A percentile compares a stretch with the other conserved stretches of the same genome.
These are phyloP conservation scores for Gracilaria domingensis DNA, from an alignment of 23 red algal species.

Conservation along the genomic window DNA sequence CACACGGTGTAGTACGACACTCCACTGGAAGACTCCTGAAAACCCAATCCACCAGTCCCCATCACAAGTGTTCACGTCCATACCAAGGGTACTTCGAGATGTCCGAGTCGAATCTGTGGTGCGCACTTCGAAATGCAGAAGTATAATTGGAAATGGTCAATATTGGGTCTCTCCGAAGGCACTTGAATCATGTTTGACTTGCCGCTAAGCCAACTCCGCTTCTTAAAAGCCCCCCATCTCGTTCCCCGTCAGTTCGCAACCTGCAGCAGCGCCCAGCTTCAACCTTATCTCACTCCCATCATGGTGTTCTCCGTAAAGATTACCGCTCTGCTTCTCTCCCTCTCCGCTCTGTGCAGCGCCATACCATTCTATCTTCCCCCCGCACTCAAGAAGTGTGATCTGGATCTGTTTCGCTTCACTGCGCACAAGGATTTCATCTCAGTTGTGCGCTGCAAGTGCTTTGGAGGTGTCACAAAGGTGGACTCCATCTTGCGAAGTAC, in stretches of 20 bases:
- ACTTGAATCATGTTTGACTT: too few species aligned
- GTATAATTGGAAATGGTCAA: too few species aligned
- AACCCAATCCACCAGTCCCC: too few species aligned
- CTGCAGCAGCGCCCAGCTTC: too few species aligned
- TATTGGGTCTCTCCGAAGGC: too few species aligned
- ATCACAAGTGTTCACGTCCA: too few species aligned
- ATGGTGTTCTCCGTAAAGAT: neutral
- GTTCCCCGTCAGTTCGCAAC: too few species aligned
- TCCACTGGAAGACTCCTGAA: neutral
- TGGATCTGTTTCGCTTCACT: neutral
- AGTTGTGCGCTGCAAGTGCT: conserved; percentile 10
- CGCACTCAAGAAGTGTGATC: neutral
- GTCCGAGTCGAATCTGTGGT: too few species aligned
- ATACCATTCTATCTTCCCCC: neutral
- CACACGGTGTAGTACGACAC: neutral
- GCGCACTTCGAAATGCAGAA: too few species aligned
- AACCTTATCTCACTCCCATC: neutral
- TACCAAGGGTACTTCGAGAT: too few species aligned
- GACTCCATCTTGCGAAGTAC: neutral
- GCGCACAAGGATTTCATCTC: neutral
- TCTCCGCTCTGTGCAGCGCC: neutral
- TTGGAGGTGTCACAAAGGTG: conserved; percentile 1
- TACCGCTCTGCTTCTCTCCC: neutral
- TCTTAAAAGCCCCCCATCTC: too few species aligned
- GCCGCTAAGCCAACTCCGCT: too few species aligned